Evolutionary conservation across 345 rosid species (phyloP), one percentile per base, ranked within the genome.

Genomic region (Turritis glabra): DNA sequence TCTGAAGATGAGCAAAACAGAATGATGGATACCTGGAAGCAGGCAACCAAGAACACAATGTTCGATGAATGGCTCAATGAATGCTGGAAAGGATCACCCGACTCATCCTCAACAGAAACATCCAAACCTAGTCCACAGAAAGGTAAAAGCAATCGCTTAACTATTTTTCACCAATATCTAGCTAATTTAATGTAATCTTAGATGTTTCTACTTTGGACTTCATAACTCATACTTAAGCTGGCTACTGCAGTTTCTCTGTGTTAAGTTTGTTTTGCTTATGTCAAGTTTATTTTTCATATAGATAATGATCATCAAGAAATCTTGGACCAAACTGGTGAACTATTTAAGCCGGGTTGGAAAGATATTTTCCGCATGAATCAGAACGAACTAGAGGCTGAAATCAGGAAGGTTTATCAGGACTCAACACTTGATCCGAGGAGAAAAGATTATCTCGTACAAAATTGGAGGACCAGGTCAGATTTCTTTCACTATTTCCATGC

Each of bases 21-120:
- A 81, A 83, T 93, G 98, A 90, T 93, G 93, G 93, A 93, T 81
- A 83, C 96, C 5, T 89, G 96, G 97, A 93, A 93, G 82, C 93
- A 93, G 71, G 98, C 97, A 26, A 85, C 98, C 50, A 90, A 88
- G 80, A 93, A 93, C 74, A 93, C 96, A 8, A 93, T 93, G 92
- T 93, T 90, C 69, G 90, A 83, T 74, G 97, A 93, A 66, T 93
- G 98, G 96, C 96, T 93, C 64, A 83, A 85, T 47, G 97, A 89
- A 77, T 90, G 88, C 77, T 84, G 89, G 91, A 87, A 79, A 70
- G 86, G 82, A 76, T 69, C 91, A 29, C 74, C 78, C 1, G 84
- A 80, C 78, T 79, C 87, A 57, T 76, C 91, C 55, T 73, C 69
- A 72, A 80, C 69, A 67, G 89, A 82, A 75, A 50, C 82, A 75